Evolutionary conservation across 257 asterid genomes (phyloP).

Genomic region (Nicotiana sylvestris): DNA sequence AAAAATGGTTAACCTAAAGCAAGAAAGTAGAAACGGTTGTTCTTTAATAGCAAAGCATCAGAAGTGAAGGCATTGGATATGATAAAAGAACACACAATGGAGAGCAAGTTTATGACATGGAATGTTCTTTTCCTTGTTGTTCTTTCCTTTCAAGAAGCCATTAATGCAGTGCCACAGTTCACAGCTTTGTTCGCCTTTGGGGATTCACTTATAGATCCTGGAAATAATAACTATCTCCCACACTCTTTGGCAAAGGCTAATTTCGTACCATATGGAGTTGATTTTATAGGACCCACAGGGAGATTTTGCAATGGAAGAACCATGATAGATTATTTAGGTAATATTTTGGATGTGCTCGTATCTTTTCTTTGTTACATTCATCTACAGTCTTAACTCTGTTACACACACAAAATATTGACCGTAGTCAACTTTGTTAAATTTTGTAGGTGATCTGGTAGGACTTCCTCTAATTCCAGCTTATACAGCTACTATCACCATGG

Average conservation of each 20-base stretch:
- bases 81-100: neutral
- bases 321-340: constrained; percentile 52
- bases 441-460: constrained; percentile 44
- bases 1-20: neutral
- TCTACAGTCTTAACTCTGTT: too few species aligned
- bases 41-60: too few species aligned
- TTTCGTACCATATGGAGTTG: constrained; percentile 66
- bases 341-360: too few species aligned
- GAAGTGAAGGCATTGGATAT: too few species aligned
- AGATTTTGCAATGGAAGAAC: constrained; percentile 74
- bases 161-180: constrained; percentile 16
- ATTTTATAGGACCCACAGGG: constrained; percentile 65
- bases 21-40: neutral
- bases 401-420: too few species aligned
- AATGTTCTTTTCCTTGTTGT: neutral
- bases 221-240: constrained; percentile 59
- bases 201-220: constrained; percentile 64
- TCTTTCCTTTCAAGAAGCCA: neutral
- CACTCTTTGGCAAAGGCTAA: constrained; percentile 66
- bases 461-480: constrained; percentile 50
- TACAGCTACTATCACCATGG: constrained; percentile 28
- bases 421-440: neutral
- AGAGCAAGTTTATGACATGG: neutral
- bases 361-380: neutral
- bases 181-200: constrained; percentile 64